Percentiles rank a stretch among this genome's conserved stretches.
These are phyloP conservation scores for Eremothecium cymbalariae DNA, from an alignment of 1,139 yeast species.

Conservation along the genomic window DNA sequence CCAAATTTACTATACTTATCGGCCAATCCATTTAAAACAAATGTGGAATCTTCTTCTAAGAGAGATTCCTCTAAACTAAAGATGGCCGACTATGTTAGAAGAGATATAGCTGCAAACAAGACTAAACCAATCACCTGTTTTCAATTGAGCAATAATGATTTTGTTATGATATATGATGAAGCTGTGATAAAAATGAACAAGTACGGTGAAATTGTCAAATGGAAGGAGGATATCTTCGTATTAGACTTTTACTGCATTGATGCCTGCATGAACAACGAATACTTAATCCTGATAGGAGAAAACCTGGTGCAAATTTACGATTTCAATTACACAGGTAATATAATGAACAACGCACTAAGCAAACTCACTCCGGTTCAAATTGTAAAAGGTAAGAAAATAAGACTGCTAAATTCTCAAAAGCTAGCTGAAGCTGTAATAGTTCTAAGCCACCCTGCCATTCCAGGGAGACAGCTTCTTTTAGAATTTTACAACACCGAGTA, in stretches of 20 bases:
- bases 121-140: conserved; percentile 56
- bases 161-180: conserved; percentile 61
- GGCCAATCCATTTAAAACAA: conserved; percentile 27
- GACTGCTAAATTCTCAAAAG: conserved; percentile 37
- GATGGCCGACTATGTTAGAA: conserved; percentile 28
- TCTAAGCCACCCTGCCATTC: conserved; percentile 63
- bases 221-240: conserved; percentile 42
- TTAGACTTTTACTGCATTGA: conserved; percentile 56
- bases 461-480: conserved; percentile 55
- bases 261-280: conserved; percentile 50
- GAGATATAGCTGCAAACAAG: conserved; percentile 25
- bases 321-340: conserved; percentile 44
- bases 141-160: conserved; percentile 43
- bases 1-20: conserved; percentile 27
- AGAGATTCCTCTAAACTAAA: conserved; percentile 33
- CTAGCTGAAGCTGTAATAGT: conserved; percentile 42
- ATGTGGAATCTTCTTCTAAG: conserved; percentile 29
- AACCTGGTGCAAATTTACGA: conserved; percentile 67
- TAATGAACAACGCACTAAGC: conserved; percentile 34
- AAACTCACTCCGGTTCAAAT: conserved; percentile 53
- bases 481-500: conserved; percentile 20
- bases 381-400: conserved; percentile 60
- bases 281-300: conserved; percentile 54
- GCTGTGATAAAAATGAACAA: conserved; percentile 66
- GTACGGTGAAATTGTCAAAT: conserved; percentile 54